Evolutionary conservation across 345 rosid genomes (phyloP), one percentile per base, ranked within the genome.

Genomic region (Eucalyptus pumila): DNA sequence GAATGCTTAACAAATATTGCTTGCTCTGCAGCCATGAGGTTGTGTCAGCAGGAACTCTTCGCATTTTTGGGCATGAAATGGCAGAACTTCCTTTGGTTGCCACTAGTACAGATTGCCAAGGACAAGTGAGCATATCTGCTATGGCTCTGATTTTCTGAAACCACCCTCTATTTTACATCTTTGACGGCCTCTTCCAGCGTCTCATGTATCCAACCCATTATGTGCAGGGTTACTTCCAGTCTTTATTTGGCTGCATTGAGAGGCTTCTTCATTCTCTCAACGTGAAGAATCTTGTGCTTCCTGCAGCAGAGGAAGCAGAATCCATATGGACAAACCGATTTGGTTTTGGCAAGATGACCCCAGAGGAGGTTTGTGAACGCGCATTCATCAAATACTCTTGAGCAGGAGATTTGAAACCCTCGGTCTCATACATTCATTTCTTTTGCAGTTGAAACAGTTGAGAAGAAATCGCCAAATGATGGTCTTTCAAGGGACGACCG

Each of bases 51-150:
- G 99, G 97, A 90, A 92, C 95, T 80, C 92, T 97, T 86, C 93
- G 99, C 87, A 89, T 97, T 87, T 96, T 97, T 19, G 99, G 99
- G 90, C 90, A 90, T 88, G 99, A 98, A 85, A 89, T 96, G 90
- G 99, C 99, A 14, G 99, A 98, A 89, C 95, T 98, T 89, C 99
- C 99, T 89, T 88, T 97, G 72, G 99, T 94, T 88, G 99, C 99
- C 69, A 98, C 99, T 37, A 93, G 93, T 88, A 91, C 89, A 80
- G 96, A 94, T 32, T 91, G 86, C 72, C 95, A 95, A 92, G 98
- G 98, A 87, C 92, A 94, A 96, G 99, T 97, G 89, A 91, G 91
- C 52, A 37, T 76, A 37, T 21, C 47, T 76, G 47, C 47, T 37
- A 11, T 24, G 21, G 26, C 34, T 69, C 42, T 9, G 80, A 69